Conservation (phyloP, 2,329 filamentous ascomycete species). For the Teratosphaeria pseudoeucalypti region DNA sequence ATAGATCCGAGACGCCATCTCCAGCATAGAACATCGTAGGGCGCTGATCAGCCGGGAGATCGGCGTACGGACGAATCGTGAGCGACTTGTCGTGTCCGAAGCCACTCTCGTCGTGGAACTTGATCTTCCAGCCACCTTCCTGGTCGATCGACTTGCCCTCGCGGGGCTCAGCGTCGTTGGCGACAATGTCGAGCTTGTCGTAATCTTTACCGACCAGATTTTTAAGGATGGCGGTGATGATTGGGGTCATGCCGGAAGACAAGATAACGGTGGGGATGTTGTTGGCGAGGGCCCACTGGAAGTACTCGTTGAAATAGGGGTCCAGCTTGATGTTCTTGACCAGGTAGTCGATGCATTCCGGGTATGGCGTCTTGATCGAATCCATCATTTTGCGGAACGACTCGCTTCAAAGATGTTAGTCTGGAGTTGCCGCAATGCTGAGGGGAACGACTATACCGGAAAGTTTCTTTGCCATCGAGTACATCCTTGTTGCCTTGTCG, state of each 20-base stretch:
- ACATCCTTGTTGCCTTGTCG: constrained; percentile 65
- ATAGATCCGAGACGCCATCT: constrained; percentile 86
- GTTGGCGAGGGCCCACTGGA: constrained; percentile 66
- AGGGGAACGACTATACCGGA: constrained; percentile 44
- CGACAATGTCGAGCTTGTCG: constrained; percentile 75
- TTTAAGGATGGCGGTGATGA: constrained; percentile 74
- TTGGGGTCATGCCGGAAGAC: constrained; percentile 82
- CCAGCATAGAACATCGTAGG: constrained; percentile 90
- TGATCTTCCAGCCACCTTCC: constrained; percentile 75
- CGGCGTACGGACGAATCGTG: constrained; percentile 77
- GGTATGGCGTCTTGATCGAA: constrained; percentile 68
- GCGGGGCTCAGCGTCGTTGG: constrained; percentile 64
- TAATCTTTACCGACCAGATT: constrained; percentile 71
- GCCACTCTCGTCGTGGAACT: constrained; percentile 75
- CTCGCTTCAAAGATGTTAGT: constrained; percentile 40
- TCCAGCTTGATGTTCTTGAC: constrained; percentile 79
- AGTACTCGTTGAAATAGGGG: constrained; percentile 79
- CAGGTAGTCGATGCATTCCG: constrained; percentile 69
- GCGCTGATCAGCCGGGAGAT: constrained; percentile 55
- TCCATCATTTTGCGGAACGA: constrained; percentile 89
- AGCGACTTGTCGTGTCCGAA: constrained; percentile 97
- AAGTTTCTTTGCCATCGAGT: constrained; percentile 58
- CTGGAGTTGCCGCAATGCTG: neutral
- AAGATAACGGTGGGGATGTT: constrained; percentile 89
- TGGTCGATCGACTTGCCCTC: constrained; percentile 66